Evolutionary conservation across 1,139 yeast species (phyloP), one percentile per base, ranked within the genome.

Genomic region (Starmera stellimalicola): DNA sequence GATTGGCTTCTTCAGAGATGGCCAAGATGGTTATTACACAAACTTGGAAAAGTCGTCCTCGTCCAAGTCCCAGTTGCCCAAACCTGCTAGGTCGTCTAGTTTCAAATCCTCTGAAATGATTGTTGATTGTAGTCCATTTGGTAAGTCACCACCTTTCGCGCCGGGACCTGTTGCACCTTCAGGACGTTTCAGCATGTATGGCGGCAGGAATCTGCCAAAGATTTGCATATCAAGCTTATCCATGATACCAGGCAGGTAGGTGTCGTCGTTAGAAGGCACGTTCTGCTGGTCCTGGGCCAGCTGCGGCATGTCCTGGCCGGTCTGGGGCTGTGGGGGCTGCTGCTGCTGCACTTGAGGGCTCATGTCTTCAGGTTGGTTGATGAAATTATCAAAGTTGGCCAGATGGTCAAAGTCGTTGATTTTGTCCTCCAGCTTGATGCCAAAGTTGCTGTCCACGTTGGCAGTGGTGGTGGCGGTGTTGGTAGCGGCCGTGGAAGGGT

Each of bases 151-250:
- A 24, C 49, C 50, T 27, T 47, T 41, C 2, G 47, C 39, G 25
- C 51, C 52, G 5, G 51, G 50, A 3, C 51, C 49, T 6, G 30
- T 36, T 7, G 43, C 32, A 7, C 50, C 52, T 34, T 37, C 37
- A 16, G 50, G 62, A 34, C 57, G 55, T 38, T 67, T 68, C 39
- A 73, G 55, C 93, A 82, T 82, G 49, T 82, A 83, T 2, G 94
- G 93, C 4, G 95, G 95, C 35, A 84, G 54, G 45, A 80, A 77
- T 33, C 82, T 63, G 1, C 95, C 95, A 60, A 85, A 84, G 11
- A 85, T 68, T 51, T 83, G 91, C 40, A 84, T 73, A 54, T 85
- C 95, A 31, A 84, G 60, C 45, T 78, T 80, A 54, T 84, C 95
- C 65, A 84, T 78, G 15, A 81, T 78, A 5, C 94, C 93, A 2